Conservation (phyloP, 192 early-diverging fungal genomes). For the Spizellomyces sp. region DNA sequence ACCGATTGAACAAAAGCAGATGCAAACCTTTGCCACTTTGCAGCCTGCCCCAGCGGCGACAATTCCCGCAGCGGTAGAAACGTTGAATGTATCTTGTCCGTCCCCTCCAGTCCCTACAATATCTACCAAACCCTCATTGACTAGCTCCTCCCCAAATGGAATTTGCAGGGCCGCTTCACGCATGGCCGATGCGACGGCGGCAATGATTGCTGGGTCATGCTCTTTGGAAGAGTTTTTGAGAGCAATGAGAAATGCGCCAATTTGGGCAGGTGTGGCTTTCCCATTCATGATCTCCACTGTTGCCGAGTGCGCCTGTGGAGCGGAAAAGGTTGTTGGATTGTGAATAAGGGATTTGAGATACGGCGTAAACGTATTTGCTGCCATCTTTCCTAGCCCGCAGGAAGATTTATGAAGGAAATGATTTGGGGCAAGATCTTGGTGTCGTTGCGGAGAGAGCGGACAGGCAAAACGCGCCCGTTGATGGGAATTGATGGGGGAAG, state of each 20-base stretch:
- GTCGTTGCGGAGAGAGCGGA: no score
- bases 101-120: constrained; percentile 99
- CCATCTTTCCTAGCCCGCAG: neutral
- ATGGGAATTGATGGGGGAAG: no score
- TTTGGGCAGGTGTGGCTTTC: constrained; percentile 79
- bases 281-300: constrained; percentile 71
- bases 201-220: constrained; percentile 73
- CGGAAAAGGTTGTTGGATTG: constrained; percentile 16
- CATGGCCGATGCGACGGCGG: constrained; percentile 75
- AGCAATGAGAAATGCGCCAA: constrained; percentile 82
- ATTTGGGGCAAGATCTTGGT: no score
- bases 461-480: no score
- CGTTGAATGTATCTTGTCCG: constrained; percentile 97
- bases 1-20: neutral
- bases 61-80: constrained; percentile 88
- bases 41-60: constrained; percentile 91
- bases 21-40: constrained; percentile 82
- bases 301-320: constrained; percentile 16
- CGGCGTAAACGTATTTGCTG: constrained; percentile 10
- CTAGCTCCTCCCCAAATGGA: constrained; percentile 38
- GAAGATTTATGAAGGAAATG: no score
- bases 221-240: constrained; percentile 75
- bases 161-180: constrained; percentile 67
- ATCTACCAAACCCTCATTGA: constrained; percentile 62
- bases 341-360: constrained; percentile 69